Percentiles rank a stretch among this genome's conserved stretches.
phyloP scores from a whole-genome alignment of 371 early-diverging fungal genomes.

The Blastocladiella emersonii region DNA sequence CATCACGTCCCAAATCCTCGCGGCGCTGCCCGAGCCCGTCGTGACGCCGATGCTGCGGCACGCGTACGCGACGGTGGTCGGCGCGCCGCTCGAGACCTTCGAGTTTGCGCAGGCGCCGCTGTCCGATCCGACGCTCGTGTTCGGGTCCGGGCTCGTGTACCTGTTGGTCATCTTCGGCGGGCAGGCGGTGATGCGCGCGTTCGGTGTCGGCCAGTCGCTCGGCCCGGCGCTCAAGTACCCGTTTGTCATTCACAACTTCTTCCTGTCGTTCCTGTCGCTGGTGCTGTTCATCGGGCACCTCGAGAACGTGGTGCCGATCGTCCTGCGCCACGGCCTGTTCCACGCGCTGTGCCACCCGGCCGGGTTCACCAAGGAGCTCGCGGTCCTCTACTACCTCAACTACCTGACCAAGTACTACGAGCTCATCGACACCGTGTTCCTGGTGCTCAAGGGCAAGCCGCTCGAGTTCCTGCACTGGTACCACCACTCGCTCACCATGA shows the following conservation, averaged over 20 bases:
- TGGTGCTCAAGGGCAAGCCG: slow-evolving; percentile 55
- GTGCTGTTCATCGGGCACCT: slow-evolving; percentile 46
- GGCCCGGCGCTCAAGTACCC: slow-evolving; percentile 32
- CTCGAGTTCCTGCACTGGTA: slow-evolving; percentile 71
- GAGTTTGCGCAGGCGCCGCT: slow-evolving; percentile 45
- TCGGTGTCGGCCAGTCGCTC: slow-evolving; percentile 29
- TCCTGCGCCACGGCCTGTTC: slow-evolving; percentile 46
- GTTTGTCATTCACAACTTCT: slow-evolving; percentile 58
- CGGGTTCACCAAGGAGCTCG: slow-evolving; percentile 57
- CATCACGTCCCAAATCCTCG: neutral
- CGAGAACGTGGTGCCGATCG: slow-evolving; percentile 53
- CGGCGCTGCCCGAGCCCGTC: slow-evolving; percentile 4
- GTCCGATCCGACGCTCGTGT: slow-evolving; percentile 49
- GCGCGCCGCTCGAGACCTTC: slow-evolving; percentile 32
- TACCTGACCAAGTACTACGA: slow-evolving; percentile 79
- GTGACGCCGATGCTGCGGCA: slow-evolving; percentile 32
- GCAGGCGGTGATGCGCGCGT: slow-evolving; percentile 44
- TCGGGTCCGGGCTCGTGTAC: slow-evolving; percentile 37
- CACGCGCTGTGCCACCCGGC: slow-evolving; percentile 49
- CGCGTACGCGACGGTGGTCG: slow-evolving; percentile 28
- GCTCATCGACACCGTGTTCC: slow-evolving; percentile 55
- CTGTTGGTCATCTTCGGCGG: slow-evolving; percentile 57
- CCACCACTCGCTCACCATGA: slow-evolving; percentile 82
- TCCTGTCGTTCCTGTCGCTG: slow-evolving; percentile 49
- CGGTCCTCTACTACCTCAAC: slow-evolving; percentile 67